Evolutionary conservation across 2,329 filamentous ascomycete genomes (phyloP), one percentile per base, ranked within the genome.

Genomic region (Phaeosphaeriaceae sp.): DNA sequence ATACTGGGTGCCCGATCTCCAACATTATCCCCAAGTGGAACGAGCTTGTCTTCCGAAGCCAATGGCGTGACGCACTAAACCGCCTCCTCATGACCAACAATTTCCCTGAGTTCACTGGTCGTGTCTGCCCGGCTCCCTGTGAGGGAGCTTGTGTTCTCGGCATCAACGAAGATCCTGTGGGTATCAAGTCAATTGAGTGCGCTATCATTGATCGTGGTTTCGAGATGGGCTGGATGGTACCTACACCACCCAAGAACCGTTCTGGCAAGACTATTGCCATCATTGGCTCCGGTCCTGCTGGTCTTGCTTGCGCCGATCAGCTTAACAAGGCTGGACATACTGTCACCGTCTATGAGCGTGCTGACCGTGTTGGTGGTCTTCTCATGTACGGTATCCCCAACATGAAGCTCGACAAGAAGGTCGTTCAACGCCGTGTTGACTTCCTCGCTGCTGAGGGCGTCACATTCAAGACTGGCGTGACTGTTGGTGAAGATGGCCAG

Each of bases 11-110:
- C 72, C 93, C 93, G 1, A 97, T 43, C n/a, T 92, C 87, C 62
- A 97, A 97, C 78, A 95, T 97, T 70, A 97, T 97, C 66, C 93
- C 93, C 48, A 97, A 97, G 64, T 96, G 90, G 90, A 96, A 95
- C 48, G 92, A 96, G 53, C 58, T 96, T 7, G 84, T 95, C 0
- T 71, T 72, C 50, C 55, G 9, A 16, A 54, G 56, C 39, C 87
- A 95, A 56, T 97, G 93, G 93, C 84, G 87, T 62, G 92, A 97
- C 75, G 93, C 93, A 18, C 85, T 97, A 3, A 93, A 96, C 76
- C 85, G 91, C 51, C 82, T 97, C 9, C 81, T 97, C 45, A 30
- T 42, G 39, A 97, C 93, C 60, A 97, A 97, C 81, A 97, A 97
- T 78, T 97, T 97, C 82, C 93, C 93, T 3, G 93, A 97, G 72